Percentiles rank a stretch among this genome's conserved stretches.
Evolutionary conservation across 768 basidiomycete species (phyloP).

Genomic region (Auriculariales sp.): DNA sequence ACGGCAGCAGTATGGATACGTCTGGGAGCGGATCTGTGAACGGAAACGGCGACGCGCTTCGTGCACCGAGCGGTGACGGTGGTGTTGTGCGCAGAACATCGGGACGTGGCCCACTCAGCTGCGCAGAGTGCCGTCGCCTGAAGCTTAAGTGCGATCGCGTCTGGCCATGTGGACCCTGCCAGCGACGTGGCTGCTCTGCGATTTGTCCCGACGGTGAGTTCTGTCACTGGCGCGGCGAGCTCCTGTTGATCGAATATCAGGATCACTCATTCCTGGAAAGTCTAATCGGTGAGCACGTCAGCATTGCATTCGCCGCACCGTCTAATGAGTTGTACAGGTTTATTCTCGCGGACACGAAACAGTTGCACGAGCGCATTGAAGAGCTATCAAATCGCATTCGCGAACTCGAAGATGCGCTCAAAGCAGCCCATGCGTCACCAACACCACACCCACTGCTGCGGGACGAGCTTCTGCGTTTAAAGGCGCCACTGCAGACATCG

Average conservation of each 20-base stretch:
- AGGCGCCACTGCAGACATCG: slow-evolving; percentile 47
- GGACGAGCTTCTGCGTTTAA: slow-evolving; percentile 61
- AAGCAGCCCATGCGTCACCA: slow-evolving; percentile 44
- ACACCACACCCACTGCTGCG: slow-evolving; percentile 53
- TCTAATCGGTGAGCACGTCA: slow-evolving; percentile 39
- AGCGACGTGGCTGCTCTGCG: slow-evolving; percentile 54
- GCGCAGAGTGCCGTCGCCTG: neutral
- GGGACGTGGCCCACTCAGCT: neutral
- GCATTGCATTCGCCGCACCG: neutral
- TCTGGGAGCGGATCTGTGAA: too few relatives aligned
- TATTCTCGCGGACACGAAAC: slow-evolving; percentile 53
- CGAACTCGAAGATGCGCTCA: slow-evolving; percentile 59
- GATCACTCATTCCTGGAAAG: slow-evolving; percentile 58
- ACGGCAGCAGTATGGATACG: too few relatives aligned
- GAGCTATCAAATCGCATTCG: slow-evolving; percentile 37
- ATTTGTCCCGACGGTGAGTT: slow-evolving; percentile 62
- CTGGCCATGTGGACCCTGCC: slow-evolving; percentile 59
- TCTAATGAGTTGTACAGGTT: slow-evolving; percentile 19
- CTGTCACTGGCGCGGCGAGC: slow-evolving; percentile 4
- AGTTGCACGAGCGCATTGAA: slow-evolving; percentile 54
- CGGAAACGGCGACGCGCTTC: neutral
- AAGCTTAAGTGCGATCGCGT: slow-evolving; percentile 1
- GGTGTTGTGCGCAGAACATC: neutral
- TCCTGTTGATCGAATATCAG: slow-evolving; percentile 16
- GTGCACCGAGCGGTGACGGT: neutral